phyloP scores from a whole-genome alignment of 768 basidiomycete species.

The Omphalotus guepiniiformis region DNA sequence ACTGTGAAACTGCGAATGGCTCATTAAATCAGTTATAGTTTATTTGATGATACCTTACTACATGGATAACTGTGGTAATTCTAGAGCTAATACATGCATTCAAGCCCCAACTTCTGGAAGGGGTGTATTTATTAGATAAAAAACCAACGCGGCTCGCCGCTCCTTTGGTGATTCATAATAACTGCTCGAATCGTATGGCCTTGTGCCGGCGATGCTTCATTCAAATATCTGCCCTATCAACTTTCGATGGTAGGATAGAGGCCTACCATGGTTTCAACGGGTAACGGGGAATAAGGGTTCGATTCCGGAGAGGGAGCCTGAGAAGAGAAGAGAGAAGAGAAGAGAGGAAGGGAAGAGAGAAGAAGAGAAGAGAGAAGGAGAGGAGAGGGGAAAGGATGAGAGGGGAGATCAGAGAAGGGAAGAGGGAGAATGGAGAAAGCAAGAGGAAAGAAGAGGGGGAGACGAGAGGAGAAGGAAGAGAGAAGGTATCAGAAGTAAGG shows the following conservation, averaged over 20 bases:
- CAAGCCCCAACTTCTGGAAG: conserved; percentile 67
- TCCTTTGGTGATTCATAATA: conserved; percentile 73
- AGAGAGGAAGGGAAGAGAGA: too few species aligned
- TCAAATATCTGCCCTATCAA: conserved; percentile 67
- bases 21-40: conserved; percentile 84
- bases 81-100: conserved; percentile 74
- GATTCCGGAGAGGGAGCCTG: too few species aligned
- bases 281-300: conserved; percentile 72
- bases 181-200: conserved; percentile 70
- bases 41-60: conserved; percentile 74
- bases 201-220: conserved; percentile 70
- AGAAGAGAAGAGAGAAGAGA: too few species aligned
- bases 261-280: conserved; percentile 76
- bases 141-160: conserved; percentile 63
- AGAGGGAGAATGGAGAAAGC: too few species aligned
- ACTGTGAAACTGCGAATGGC: conserved; percentile 80
- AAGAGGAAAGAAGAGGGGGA: too few species aligned
- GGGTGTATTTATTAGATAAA: conserved; percentile 66
- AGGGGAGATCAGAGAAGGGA: too few species aligned
- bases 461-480: too few species aligned
- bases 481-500: too few species aligned
- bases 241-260: conserved; percentile 72
- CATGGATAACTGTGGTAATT: too few species aligned
- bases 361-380: too few species aligned
- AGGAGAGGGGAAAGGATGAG: too few species aligned